Evolutionary conservation across 1,284 basidiomycete species (phyloP).

Genomic region (Athelia sp.): DNA sequence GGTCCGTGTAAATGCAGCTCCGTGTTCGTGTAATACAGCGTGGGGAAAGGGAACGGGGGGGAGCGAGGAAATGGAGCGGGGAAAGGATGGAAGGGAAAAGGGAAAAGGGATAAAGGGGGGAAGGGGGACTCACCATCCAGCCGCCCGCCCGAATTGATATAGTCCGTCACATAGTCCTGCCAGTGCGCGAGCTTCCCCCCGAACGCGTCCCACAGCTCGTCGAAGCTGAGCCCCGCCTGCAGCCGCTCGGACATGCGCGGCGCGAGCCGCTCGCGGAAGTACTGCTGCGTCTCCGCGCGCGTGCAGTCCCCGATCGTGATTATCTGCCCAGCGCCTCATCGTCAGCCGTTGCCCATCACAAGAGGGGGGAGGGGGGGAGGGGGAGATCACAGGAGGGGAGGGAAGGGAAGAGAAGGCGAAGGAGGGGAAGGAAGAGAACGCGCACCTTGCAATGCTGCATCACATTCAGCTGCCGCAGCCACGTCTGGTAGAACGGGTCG

Average conservation of each 20-base stretch:
- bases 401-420: too few relatives aligned
- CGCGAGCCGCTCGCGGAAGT: conserved; percentile 58
- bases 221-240: conserved; percentile 54
- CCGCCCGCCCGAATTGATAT: conserved; percentile 32
- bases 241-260: conserved; percentile 58
- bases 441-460: conserved; percentile 76
- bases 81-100: too few relatives aligned
- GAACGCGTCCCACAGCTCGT: conserved; percentile 68
- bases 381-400: too few relatives aligned
- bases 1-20: too few relatives aligned
- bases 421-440: background rate
- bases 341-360: too few relatives aligned
- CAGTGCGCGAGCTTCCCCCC: conserved; percentile 83
- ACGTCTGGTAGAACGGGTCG: conserved; percentile 81
- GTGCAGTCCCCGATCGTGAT: conserved; percentile 76
- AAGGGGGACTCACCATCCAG: background rate
- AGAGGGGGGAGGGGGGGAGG: too few relatives aligned
- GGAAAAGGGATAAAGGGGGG: conserved; percentile 9
- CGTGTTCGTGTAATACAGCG: too few relatives aligned
- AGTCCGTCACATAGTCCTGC: conserved; percentile 73
- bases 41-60: too few relatives aligned
- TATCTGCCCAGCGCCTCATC: too few relatives aligned
- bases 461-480: conserved; percentile 69
- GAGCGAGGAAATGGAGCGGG: too few relatives aligned
- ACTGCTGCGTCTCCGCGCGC: conserved; percentile 60